Evolutionary conservation across 352 stramenopile genomes (phyloP), one percentile per base, ranked within the genome.

Genomic region (Phytophthora hibernalis): DNA sequence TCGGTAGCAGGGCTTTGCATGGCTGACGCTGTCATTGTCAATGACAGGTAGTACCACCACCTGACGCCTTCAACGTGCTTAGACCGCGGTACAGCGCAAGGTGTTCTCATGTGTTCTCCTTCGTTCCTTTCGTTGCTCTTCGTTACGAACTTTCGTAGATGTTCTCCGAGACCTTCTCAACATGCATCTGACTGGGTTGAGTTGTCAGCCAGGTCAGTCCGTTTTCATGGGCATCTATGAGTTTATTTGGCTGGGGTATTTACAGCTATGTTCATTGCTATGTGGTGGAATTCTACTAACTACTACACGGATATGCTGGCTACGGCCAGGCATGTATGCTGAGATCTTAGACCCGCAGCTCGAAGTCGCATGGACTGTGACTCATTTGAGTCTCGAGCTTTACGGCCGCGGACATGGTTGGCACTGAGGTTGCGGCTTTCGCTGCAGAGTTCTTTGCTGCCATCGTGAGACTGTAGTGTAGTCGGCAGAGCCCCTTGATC

Each of bases 401-500:
- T 13, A 67, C 15, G 18, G 50, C 16, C 10, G 50, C 47, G 10
- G 54, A 20, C 22, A 62, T 40, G 21, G 24, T 7, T 1, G 62
- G 22, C 35, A 43, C 21, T 31, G 21, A 31, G 1, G 16, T 30
- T 22, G 51, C 50, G 7, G 43, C 24, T 38, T 69, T 72, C 2
- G 30, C 54, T n/a, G 55, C 54, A 12, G 60, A 40, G 31, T 42
- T 68, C 24, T 68, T 71, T 3, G 63, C 44, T 1, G 72, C 62
- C 76, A 76, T 68, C 5, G 67, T 70, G 31, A 85, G 59, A 43
- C 77, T 85, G 54, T 86, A 92, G 71, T 95, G 87, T 21, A 87
- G 64, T 13, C 86, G 78, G 54, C 87, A 95, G 13, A 93, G 77
- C 0, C 87, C 87, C 40, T 89, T 89, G 71, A 91, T 84, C 75